Evolutionary conservation across 257 asterid genomes (phyloP), one percentile per base, ranked within the genome.

Genomic region (Handroanthus guayacan): DNA sequence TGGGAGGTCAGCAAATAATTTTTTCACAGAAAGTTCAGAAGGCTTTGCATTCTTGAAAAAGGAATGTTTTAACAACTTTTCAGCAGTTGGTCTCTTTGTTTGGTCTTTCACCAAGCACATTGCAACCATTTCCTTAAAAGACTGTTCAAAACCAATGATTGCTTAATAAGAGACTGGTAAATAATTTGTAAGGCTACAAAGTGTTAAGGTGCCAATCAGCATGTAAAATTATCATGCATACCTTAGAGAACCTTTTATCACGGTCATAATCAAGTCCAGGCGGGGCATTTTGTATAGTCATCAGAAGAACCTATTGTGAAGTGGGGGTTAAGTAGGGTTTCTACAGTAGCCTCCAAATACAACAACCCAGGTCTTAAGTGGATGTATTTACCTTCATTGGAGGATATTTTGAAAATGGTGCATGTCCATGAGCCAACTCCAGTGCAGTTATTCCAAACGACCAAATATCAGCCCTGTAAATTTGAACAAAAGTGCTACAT

Each of bases 251-350:
- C 85, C 87, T 95, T 83, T 91, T 95, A 85, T 95, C 99, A 57
- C 99, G 97, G 78, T 95, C 99, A 86, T 95, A 91, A 83, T 95
- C 99, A 84, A 95, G 98, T 74, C 99, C 99, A 79, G 99, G 99
- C 25, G 99, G 99, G 51, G 99, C 99, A 85, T 91, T 91, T 79
- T 95, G 99, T 82, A 95, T 91, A 80, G 99, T 95, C 99, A 95
- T 93, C 62, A 95, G 83, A 69, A 95, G 91, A 82, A 95, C 99
- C 99, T 95, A 82, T 79, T 45, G 69, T 75, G 72, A 77, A 56
- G 64, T 62, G 73, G 72, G 57, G 31, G 50, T 50, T 60, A 55
- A 81, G 55, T 81, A 76, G 76, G 58, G 37, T 64, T 77, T 54
- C 45, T 20, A 74, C 34, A 12, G 63, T 71, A 55, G 65, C 72